Evolutionary conservation across 2,329 filamentous ascomycete species (phyloP), one percentile per base, ranked within the genome.

Genomic region (Sporothrix schenckii): DNA sequence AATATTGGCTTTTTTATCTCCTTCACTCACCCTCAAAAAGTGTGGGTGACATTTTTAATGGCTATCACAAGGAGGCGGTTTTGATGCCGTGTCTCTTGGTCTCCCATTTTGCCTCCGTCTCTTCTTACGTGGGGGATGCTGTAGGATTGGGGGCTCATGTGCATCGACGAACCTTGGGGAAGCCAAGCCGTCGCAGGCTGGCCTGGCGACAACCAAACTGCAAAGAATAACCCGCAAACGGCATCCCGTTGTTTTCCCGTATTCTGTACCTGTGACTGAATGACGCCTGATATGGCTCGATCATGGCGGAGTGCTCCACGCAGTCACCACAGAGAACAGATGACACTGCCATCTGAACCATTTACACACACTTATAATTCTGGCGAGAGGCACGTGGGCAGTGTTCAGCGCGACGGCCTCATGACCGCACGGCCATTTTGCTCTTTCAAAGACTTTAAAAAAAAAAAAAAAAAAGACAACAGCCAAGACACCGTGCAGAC

Each of bases 51-150:
- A 61, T 61, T 44, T 11, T 44, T 63, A 39, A 47, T 19, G 24
- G 58, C 39, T 27, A 63, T 47, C 58, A 63, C 58, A 47, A 39
- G 58, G 58, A 34, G 34, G 56, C 56, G 56, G 34, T 44, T 44
- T 61, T 44, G 56, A 24, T 24, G 24, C 34, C 56, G 34, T 61
- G 34, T 34, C 39, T 61, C 34, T 61, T 10, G 24, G 11, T 61
- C 34, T 13, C 50, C 50, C n/a, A n/a, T 6, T 24, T 39, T 44
- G 34, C 16, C n/a, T 44, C n/a, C 13, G 10, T 34, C 30, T 47
- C 27, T 16, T 14, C 56, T 44, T 44, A 61, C 56, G 56, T 61
- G 39, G 56, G 56, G 56, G 27, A 44, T 34, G 7, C 7, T 34
- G 34, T 34, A 34, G 41, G 56, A 16, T 41, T 41, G 34, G 56